Evolutionary conservation across 169 alveolate species (phyloP).

Genomic region (Plasmodium billcollinsi): DNA sequence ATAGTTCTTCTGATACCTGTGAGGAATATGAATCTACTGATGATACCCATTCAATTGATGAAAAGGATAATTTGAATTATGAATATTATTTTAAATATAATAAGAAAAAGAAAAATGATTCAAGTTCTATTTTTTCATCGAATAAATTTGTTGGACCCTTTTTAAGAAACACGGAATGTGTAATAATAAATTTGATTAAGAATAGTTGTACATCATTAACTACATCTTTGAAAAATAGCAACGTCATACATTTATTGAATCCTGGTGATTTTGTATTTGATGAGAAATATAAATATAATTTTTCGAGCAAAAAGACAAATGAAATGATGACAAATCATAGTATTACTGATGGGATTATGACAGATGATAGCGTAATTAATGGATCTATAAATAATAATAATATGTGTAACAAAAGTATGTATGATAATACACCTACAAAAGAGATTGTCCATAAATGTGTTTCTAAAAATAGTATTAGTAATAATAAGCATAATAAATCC

Average conservation of each 20-base stretch:
- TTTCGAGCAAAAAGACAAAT: neutral
- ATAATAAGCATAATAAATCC: neutral
- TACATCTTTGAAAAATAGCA: conserved; percentile 64
- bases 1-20: neutral
- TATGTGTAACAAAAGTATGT: neutral
- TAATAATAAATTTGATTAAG: conserved; percentile 60
- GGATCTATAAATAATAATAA: neutral
- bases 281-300: conserved; percentile 1
- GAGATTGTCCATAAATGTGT: too few relatives aligned
- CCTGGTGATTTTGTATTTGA: conserved; percentile 57
- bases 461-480: too few relatives aligned
- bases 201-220: conserved; percentile 72
- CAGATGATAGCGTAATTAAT: neutral
- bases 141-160: conserved; percentile 74
- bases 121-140: conserved; percentile 41
- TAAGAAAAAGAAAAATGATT: conserved; percentile 14
- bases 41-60: neutral
- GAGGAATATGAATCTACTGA: conserved; percentile 9
- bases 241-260: conserved; percentile 46
- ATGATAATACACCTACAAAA: too few relatives aligned
- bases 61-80: neutral
- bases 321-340: too few relatives aligned
- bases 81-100: conserved; percentile 26
- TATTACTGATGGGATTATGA: too few relatives aligned
- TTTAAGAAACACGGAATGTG: conserved; percentile 59